phyloP scores from a whole-genome alignment of 257 asterid genomes.

The Nicotiana sylvestris region DNA sequence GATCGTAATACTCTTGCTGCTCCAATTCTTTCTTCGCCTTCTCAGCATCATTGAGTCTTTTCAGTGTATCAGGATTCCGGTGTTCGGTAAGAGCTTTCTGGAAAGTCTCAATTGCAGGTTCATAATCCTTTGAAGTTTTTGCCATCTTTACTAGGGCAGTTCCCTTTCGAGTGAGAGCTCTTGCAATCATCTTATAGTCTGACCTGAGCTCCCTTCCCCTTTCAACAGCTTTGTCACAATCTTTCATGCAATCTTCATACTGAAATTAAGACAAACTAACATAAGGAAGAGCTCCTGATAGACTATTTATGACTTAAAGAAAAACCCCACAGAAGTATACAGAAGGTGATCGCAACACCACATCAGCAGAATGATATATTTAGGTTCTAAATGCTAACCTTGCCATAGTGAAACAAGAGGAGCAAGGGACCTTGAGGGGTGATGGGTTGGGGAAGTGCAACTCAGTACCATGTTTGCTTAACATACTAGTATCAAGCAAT shows the following conservation, averaged over 20 bases:
- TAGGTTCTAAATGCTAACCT: neutral
- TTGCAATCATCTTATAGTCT: conserved; percentile 81
- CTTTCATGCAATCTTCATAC: conserved; percentile 80
- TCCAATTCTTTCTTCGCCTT: conserved; percentile 88
- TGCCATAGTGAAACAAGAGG: neutral
- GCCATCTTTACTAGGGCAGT: conserved; percentile 77
- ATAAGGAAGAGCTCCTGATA: neutral
- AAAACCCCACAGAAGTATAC: neutral
- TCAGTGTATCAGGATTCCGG: conserved; percentile 90
- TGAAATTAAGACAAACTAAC: conserved; percentile 16
- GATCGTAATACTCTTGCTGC: conserved; percentile 78
- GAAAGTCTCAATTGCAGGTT: conserved; percentile 74
- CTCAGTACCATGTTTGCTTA: no score
- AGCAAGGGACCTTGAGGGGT: neutral
- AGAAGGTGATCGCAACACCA: neutral
- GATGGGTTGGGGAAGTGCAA: neutral
- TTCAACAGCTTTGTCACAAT: conserved; percentile 89
- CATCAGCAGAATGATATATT: neutral
- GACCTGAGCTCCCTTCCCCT: conserved; percentile 85
- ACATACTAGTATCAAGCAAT: no score
- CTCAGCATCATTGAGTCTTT: conserved; percentile 84
- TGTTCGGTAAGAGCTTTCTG: conserved; percentile 93
- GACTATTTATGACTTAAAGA: neutral
- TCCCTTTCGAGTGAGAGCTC: conserved; percentile 91
- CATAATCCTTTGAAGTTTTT: conserved; percentile 67